A percentile compares a stretch with the other conserved stretches of the same genome.
phyloP scores from a whole-genome alignment of 306 rosid species.

The Vachellia collinsii region DNA sequence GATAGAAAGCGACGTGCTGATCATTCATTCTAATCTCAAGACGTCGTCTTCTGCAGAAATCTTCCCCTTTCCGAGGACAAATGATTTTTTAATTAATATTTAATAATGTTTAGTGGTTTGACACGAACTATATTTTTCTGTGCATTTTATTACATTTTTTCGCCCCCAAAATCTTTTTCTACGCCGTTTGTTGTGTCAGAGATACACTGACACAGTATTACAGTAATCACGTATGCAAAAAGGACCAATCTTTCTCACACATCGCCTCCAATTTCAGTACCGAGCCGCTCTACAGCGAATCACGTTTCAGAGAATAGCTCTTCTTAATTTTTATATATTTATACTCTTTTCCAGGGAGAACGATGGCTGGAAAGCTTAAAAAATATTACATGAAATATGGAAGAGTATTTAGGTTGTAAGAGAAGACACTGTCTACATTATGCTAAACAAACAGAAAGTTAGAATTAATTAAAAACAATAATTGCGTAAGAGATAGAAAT shows the following conservation, averaged over 20 bases:
- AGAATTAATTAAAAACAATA: too few relatives aligned
- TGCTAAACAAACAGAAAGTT: too few relatives aligned
- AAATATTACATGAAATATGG: too few relatives aligned
- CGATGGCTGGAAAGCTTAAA: too few relatives aligned
- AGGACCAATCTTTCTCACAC: neutral
- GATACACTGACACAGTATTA: slow-evolving; percentile 36
- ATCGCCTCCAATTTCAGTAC: slow-evolving; percentile 24
- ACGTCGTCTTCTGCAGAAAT: slow-evolving; percentile 43
- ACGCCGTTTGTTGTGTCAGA: slow-evolving; percentile 35
- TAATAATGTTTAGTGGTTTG: slow-evolving; percentile 48
- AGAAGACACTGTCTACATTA: too few relatives aligned
- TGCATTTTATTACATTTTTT: neutral
- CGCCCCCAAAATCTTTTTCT: neutral
- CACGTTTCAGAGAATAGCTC: neutral
- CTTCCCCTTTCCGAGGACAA: slow-evolving; percentile 40
- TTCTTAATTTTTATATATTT: neutral
- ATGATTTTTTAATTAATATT: slow-evolving; percentile 35
- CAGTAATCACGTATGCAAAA: neutral
- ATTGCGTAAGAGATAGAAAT: too few relatives aligned
- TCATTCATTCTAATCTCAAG: slow-evolving; percentile 43
- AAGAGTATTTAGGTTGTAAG: too few relatives aligned
- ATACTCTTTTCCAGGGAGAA: too few relatives aligned
- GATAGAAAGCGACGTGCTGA: slow-evolving; percentile 29
- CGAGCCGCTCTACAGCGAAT: neutral
- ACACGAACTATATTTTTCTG: slow-evolving; percentile 34